Evolutionary conservation across 1,139 yeast genomes (phyloP), one percentile per base, ranked within the genome.

Genomic region (Geotrichum reessii): DNA sequence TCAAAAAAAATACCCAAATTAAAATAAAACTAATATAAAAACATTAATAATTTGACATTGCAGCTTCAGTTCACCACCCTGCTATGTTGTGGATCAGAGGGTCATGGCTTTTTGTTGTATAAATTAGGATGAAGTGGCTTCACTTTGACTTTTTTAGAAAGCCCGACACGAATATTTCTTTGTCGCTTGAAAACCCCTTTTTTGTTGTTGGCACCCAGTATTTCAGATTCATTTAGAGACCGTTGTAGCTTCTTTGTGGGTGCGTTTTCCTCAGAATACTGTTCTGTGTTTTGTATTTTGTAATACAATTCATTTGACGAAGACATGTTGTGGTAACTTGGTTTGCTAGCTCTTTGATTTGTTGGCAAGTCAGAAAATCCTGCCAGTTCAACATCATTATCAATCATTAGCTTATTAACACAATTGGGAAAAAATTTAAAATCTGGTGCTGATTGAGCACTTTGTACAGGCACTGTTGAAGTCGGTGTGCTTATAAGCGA

Each of bases 61-160:
- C n/a, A n/a, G n/a, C n/a, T 17, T 5, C 21, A 5, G n/a, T 37
- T 17, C n/a, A 5, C 14, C 44, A 8, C 7, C 44, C 7, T 37
- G 21, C 19, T 5, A 1, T 37, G n/a, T 37, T 8, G 44, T 8
- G 21, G 44, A 55, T 55, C 21, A 28, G 19, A 40, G 17, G 14
- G 11, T 44, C 14, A 50, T 31, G 50, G 31, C 17, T 24, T 25
- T 21, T 49, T 50, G 24, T 50, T 57, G 25, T 52, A 40, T n/a
- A 57, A 53, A 25, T 57, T 50, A 25, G 55, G 50, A 33, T 57
- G 59, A 6, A 57, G 50, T n/a, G 59, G 47, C 9, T 28, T 19
- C 21, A 57, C 59, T 27, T 49, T 37, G 14, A 55, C 57, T 12
- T 27, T 31, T 40, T 50, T 57, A 9, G 59, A 57, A n/a, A 57